A percentile compares a stretch with the other conserved stretches of the same genome.
phyloP scores from a whole-genome alignment of 2,329 filamentous ascomycete species.

The Colletotrichum sidae region DNA sequence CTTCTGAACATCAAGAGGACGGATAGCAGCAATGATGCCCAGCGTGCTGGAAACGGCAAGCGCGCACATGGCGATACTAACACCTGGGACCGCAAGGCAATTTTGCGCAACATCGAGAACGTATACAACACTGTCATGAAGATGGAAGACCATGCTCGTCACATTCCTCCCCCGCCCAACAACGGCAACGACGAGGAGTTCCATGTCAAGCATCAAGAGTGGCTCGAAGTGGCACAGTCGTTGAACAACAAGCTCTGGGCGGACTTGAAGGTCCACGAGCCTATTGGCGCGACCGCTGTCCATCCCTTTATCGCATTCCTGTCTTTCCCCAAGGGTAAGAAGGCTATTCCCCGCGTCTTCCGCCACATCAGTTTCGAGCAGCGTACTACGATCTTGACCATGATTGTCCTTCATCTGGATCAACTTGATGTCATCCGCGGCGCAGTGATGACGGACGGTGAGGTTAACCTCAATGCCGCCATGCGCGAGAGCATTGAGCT shows the following conservation, averaged over 20 bases:
- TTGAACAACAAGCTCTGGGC: constrained; percentile 87
- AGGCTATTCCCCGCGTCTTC: constrained; percentile 94
- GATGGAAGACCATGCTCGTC: constrained; percentile 91
- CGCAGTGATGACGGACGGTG: constrained; percentile 79
- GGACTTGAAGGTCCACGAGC: constrained; percentile 91
- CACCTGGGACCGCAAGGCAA: constrained; percentile 83
- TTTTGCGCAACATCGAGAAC: constrained; percentile 87
- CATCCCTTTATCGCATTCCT: constrained; percentile 98
- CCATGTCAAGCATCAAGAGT: constrained; percentile 81
- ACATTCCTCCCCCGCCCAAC: constrained; percentile 73
- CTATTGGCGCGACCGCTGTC: constrained; percentile 79
- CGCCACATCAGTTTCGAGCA: constrained; percentile 92
- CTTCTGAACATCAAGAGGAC: constrained; percentile 93
- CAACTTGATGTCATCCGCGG: constrained; percentile 89
- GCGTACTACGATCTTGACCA: constrained; percentile 92
- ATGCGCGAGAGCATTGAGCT: constrained; percentile 93
- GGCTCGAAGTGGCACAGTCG: constrained; percentile 76
- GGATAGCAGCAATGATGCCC: constrained; percentile 72
- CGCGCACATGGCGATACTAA: constrained; percentile 45
- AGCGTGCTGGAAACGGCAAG: constrained; percentile 63
- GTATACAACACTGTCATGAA: constrained; percentile 92
- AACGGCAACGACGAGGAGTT: constrained; percentile 75
- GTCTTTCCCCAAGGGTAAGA: constrained; percentile 95
- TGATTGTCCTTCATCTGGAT: constrained; percentile 95
- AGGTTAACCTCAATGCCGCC: constrained; percentile 76